Evolutionary conservation across 2,329 filamentous ascomycete genomes (phyloP).

Genomic region (Colletotrichum sidae): DNA sequence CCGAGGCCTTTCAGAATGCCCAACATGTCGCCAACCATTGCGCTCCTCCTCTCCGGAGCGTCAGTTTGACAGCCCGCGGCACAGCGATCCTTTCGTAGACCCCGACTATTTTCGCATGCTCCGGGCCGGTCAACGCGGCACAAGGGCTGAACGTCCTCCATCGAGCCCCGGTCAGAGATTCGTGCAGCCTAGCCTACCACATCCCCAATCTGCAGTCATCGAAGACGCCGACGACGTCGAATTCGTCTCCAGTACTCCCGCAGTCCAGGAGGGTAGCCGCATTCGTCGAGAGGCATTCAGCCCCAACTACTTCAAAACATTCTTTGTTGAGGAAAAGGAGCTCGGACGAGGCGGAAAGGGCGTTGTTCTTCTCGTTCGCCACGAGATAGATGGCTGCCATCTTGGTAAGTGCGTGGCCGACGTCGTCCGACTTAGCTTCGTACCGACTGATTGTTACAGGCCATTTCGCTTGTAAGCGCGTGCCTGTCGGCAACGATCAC

Average conservation of each 20-base stretch:
- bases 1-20: conserved; percentile 82
- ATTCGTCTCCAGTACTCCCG: conserved; percentile 65
- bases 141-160: conserved; percentile 56
- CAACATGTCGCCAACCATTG: conserved; percentile 87
- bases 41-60: conserved; percentile 61
- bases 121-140: conserved; percentile 64
- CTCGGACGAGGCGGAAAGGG: conserved; percentile 93
- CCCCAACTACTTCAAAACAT: conserved; percentile 90
- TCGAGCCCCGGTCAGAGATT: conserved; percentile 67
- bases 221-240: conserved; percentile 53
- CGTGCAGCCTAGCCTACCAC: conserved; percentile 57
- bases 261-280: conserved; percentile 68
- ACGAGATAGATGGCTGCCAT: conserved; percentile 88
- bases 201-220: conserved; percentile 37
- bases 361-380: conserved; percentile 92
- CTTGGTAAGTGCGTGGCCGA: conserved; percentile 60
- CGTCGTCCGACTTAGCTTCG: neutral
- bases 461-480: conserved; percentile 95
- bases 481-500: conserved; percentile 95
- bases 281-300: conserved; percentile 91
- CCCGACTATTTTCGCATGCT: conserved; percentile 97
- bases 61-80: conserved; percentile 58
- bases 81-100: conserved; percentile 79
- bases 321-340: conserved; percentile 90
- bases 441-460: conserved; percentile 48